Evolutionary conservation across 2,329 filamentous ascomycete species (phyloP), one percentile per base, ranked within the genome.

Genomic region (Beauveria sp.): DNA sequence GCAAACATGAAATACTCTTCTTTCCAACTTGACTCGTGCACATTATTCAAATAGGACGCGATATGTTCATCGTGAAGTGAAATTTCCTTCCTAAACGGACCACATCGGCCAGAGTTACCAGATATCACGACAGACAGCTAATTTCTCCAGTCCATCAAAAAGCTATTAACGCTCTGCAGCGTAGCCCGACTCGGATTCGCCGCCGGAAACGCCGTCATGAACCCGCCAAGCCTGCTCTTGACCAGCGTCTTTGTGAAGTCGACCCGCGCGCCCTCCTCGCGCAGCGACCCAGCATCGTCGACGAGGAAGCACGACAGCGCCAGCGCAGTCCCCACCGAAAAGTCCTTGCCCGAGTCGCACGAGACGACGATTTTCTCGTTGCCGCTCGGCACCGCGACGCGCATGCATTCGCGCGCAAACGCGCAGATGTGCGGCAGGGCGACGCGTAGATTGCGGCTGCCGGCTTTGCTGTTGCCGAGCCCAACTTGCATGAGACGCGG

Each of bases 111-210:
- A 38, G 34, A 6, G 12, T 38, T 16, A 6, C 5, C 34, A 16
- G 12, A 38, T 16, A 38, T 38, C 34, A 38, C 14, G 20, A 9
- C 50, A 26, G 5, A 8, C 30, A 20, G 34, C 71, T 62, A 73
- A 61, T 66, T 74, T 51, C 70, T 69, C 73, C 75, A 78, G 61
- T 81, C 81, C 86, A 98, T 93, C 57, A 98, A 75, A 69, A 91
- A 96, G 60, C 90, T 90, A 73, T 98, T 97, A 5, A 98, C 88
- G 66, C 91, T 93, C 74, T 97, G 93, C 43, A 98, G 76, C 0
- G 93, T 97, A 24, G 90, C 82, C 42, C 95, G 81, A 64, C 87
- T 93, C 0, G 93, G 93, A 70, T 96, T 96, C 2, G 88, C 89
- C 66, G 89, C 86, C 1, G 92, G 88, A 70, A 88, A 87, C 0